Base-by-base conservation (phyloP, 2,329 filamentous ascomycete genomes). In the Colletotrichum sp. region DNA sequence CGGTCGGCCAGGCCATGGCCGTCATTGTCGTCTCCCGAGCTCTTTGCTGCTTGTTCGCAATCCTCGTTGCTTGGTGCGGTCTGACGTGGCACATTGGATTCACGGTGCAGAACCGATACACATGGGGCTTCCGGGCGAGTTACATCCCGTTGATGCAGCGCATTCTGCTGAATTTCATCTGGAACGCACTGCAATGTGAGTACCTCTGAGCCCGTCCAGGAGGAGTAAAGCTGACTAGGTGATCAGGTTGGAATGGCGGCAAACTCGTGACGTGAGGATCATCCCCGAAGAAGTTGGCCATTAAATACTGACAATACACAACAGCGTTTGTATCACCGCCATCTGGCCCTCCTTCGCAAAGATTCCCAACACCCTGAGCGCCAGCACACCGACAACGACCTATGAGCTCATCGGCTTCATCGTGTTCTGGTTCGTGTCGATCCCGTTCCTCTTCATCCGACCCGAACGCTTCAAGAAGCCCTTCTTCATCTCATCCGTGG, bases 81-180 rank as follows among this genome's bases (percentile, higher is more conserved):
- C 70, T 89, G 6, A 84, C 83, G 52, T 89, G 87, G 87, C 88
- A 90, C 77, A 86, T 90, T 72, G 88, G 88, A 69, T 87, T 88
- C 78, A 89, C 87, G 0, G 82, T 89, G 16, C 87, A 89, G 78
- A 89, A 88, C 77, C 83, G 88, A 8, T 88, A 84, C 77, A 86
- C 86, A 9, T 90, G 88, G 88, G 88, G 88, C 5, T 79, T 89
- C 80, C 82, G 86, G 34, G 88, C 84, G 3, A 87, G 86, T 61
- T 90, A 88, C 68, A 87, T 89, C 36, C 87, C 88, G 0, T 80
- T 89, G 18, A 75, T 86, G 8, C 87, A 89, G 78, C 84, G 88
- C 4, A 84, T 87, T 21, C 65, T 89, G 65, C 82, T 89, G 10
- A 89, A 88, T 78, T 88, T 89, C 71, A 88, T 89, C 60, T 89